These are phyloP conservation scores for Endoconidiophora polonica DNA, from an alignment of 2,329 filamentous ascomycete genomes.

Conservation along the genomic window DNA sequence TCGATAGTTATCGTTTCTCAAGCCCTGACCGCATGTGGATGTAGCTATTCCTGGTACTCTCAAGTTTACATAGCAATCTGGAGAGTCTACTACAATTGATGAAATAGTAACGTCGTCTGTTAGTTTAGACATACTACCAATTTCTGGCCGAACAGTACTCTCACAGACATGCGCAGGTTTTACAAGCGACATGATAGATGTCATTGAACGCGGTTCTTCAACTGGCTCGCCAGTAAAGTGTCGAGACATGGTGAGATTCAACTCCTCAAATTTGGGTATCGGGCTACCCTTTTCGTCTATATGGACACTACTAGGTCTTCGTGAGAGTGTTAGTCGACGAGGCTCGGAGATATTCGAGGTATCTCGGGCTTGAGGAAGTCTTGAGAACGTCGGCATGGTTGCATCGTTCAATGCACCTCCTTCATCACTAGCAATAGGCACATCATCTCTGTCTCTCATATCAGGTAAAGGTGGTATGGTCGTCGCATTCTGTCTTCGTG, in stretches of 20 bases:
- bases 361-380: neutral
- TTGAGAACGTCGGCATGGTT: neutral
- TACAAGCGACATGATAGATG: too few species aligned
- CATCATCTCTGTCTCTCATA: neutral
- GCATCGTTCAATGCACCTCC: neutral
- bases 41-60: too few species aligned
- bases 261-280: neutral
- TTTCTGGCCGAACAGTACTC: too few species aligned
- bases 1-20: too few species aligned
- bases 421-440: neutral
- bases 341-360: slow-evolving; percentile 4
- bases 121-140: too few species aligned
- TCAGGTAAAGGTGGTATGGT: slow-evolving; percentile 5
- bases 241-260: neutral
- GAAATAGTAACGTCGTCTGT: too few species aligned
- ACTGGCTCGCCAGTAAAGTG: too few species aligned
- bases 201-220: too few species aligned
- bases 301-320: slow-evolving; percentile 6
- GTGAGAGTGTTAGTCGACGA: neutral
- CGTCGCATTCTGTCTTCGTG: neutral
- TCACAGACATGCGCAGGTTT: too few species aligned
- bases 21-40: too few species aligned
- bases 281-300: slow-evolving; percentile 11
- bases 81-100: too few species aligned
- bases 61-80: too few species aligned